These are phyloP conservation scores for Paraglomus brasilianum DNA, from an alignment of 192 early-diverging fungal species.

Conservation along the genomic window DNA sequence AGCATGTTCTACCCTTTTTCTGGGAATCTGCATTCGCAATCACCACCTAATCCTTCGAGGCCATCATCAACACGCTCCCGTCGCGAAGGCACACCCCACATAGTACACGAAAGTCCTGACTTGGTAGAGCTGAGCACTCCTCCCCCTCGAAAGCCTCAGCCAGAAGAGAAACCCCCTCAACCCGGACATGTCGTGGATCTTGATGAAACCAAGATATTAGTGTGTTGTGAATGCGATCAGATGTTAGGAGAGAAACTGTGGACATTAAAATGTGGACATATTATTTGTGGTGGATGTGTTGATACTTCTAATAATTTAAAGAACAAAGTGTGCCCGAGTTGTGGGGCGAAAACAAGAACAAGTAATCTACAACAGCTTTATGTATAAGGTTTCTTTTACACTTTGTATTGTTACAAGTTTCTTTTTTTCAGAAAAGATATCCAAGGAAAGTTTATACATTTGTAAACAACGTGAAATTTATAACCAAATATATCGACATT, in stretches of 20 bases:
- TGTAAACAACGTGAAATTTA: no score
- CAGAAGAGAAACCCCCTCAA: background rate
- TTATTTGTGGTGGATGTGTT: background rate
- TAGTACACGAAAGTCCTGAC: no score
- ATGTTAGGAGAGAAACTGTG: background rate
- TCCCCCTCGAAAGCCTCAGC: background rate
- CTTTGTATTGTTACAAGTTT: constrained; percentile 1
- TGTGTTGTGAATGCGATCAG: constrained; percentile 3
- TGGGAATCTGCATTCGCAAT: no score
- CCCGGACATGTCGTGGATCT: background rate
- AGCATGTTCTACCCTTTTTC: no score
- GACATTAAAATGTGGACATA: background rate
- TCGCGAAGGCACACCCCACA: no score
- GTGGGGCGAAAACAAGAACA: background rate
- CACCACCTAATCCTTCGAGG: no score
- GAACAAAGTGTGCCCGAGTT: constrained; percentile 7
- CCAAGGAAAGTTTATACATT: no score
- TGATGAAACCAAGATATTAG: background rate
- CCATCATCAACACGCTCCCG: no score
- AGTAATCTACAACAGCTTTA: background rate
- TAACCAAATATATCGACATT: no score
- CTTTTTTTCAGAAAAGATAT: no score
- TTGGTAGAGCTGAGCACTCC: background rate
- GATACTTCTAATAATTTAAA: background rate
- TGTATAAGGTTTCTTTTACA: background rate